Base-by-base conservation (phyloP, 2,329 filamentous ascomycete species). In the Cryphonectria parasitica region DNA sequence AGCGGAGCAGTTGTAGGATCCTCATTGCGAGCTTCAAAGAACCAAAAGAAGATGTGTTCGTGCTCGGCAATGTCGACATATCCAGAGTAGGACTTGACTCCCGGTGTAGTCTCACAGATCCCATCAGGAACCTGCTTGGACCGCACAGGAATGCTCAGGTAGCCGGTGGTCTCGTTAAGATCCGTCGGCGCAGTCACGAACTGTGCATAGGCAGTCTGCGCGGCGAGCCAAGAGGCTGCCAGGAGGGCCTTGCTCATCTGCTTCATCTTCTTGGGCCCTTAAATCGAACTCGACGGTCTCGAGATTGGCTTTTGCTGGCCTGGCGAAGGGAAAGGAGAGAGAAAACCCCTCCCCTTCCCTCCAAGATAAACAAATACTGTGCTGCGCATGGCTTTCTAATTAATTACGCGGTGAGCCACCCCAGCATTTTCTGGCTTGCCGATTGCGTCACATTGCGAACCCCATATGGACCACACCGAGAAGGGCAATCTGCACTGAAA, bases 91-190 rank as follows among this genome's bases (percentile, higher is more conserved):
- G 79, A 80, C 76, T 82, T 83, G 54, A 84, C 81, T 31, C 77
- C 69, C 1, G 80, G 80, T 72, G 82, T 79, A 31, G 79, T 76
- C 75, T 85, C 83, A 74, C 83, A 85, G 58, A 82, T 83, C 22
- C 83, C 83, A 2, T 78, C 77, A 0, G 83, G 82, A 0, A 85
- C 84, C 73, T 84, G 77, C 74, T 85, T 86, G 76, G 84, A 86
- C 45, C 83, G 78, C 31, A 85, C 82, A 0, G 79, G 78, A 56
- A 85, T 75, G 31, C 77, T 79, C 36, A 81, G 79, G 70, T 79
- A 78, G 28, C 81, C 81, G 66, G 77, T 69, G 31, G 54, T 73
- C 31, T 62, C 75, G 11, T 75, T 79, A n/a, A 82, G 76, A 74
- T 80, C 78, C 19, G 76, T 77, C 1, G 81, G 81, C 31, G 79